Conservation (phyloP, 495 filamentous ascomycete species). For the Pyrenopolyporus hunteri region DNA sequence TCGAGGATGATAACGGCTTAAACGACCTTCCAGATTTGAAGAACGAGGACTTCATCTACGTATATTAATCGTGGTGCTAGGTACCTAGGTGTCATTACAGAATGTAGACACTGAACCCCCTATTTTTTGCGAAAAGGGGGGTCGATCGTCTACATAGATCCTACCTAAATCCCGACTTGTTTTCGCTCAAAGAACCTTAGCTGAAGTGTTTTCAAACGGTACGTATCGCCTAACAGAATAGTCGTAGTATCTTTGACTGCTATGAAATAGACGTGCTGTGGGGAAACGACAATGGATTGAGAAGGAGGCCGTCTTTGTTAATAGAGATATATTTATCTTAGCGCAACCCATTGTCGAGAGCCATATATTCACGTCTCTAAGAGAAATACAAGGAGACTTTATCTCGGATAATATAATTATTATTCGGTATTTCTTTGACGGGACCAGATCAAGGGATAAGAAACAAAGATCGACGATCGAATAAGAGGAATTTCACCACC, state of each 20-base stretch:
- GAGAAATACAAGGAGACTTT: not conserved
- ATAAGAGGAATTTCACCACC: not conserved
- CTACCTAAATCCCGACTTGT: too few species aligned
- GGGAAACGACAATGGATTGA: not conserved
- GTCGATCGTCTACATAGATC: too few species aligned
- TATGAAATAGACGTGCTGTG: too few species aligned
- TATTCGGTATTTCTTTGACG: not conserved
- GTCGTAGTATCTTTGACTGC: too few species aligned
- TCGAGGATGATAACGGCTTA: conserved; percentile 55
- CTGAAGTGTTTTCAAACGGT: too few species aligned
- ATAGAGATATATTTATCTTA: not conserved
- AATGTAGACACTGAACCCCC: too few species aligned
- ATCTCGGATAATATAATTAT: not conserved
- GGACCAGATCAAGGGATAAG: not conserved
- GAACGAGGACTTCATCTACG: conserved; percentile 67
- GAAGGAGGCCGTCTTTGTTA: not conserved
- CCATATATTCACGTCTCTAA: not conserved
- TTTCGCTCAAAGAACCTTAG: too few species aligned
- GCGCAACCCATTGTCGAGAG: too few species aligned
- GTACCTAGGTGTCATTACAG: not conserved
- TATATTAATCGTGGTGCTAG: conserved; percentile 48
- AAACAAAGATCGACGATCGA: conserved; percentile 1
- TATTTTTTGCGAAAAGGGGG: too few species aligned
- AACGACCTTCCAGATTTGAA: conserved; percentile 60
- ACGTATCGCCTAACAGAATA: too few species aligned